phyloP scores from a whole-genome alignment of 495 filamentous ascomycete species.

The Penicillium chermesinum region DNA sequence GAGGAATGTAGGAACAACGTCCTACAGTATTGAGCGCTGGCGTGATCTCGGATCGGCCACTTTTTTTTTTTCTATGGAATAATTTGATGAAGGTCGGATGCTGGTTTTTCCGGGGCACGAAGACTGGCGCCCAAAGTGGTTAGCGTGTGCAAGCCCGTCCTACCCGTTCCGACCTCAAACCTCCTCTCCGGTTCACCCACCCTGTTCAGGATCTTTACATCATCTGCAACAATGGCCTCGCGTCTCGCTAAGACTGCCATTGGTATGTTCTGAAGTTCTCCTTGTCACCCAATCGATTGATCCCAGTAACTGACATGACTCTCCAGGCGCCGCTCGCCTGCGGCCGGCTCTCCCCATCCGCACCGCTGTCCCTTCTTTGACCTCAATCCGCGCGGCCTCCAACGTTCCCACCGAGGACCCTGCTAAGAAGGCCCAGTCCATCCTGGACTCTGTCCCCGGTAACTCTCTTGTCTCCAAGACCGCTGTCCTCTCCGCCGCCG shows the following conservation, averaged over 20 bases:
- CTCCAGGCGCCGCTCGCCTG: constrained; percentile 79
- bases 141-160: constrained; percentile 77
- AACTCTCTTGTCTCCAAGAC: constrained; percentile 87
- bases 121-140: constrained; percentile 66
- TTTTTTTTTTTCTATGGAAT: constrained; percentile 23
- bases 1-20: background rate
- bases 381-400: constrained; percentile 62
- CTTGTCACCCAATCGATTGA: constrained; percentile 6
- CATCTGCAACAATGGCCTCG: constrained; percentile 78
- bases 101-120: constrained; percentile 41
- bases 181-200: constrained; percentile 46
- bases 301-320: constrained; percentile 23
- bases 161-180: constrained; percentile 60
- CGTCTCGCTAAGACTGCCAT: constrained; percentile 86
- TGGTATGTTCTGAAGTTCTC: constrained; percentile 54
- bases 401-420: constrained; percentile 78
- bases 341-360: constrained; percentile 68
- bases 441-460: constrained; percentile 84
- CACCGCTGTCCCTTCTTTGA: constrained; percentile 66
- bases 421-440: constrained; percentile 89
- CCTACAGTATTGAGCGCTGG: constrained; percentile 1
- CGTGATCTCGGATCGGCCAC: constrained; percentile 12
- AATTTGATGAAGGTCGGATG: constrained; percentile 35
- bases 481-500: constrained; percentile 87
- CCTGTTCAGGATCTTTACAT: constrained; percentile 29